Evolutionary conservation across 805 yeast species (phyloP), one percentile per base, ranked within the genome.

Genomic region (Zygosaccharomyces pseudorouxii): DNA sequence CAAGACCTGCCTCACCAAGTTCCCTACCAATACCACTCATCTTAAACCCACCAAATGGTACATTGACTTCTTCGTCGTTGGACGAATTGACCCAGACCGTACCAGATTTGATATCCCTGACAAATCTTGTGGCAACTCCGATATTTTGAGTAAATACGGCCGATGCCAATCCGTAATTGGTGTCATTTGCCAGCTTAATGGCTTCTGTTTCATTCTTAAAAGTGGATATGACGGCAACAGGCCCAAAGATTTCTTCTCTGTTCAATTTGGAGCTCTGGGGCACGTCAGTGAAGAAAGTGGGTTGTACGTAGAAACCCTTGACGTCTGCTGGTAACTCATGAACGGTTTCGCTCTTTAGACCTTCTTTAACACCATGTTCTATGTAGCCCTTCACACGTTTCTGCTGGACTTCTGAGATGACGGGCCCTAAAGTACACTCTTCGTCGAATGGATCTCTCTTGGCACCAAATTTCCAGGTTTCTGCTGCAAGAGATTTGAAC

Each of bases 41-140:
- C 70, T 86, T 85, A 68, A 79, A 84, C 36, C 95, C 95, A 42
- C 95, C 95, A 64, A 87, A 86, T 27, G 95, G 95, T 48, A 82
- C 79, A 49, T 75, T 73, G 49, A 73, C 64, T 59, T 80, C 82
- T 57, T 79, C 78, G 55, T 79, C 84, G 60, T 84, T 83, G 45
- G 83, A 81, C 10, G 82, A 74, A 68, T 84, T 84, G 58, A 84
- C 70, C 80, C 86, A 84, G 36, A 83, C 80, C 46, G 79, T 79
- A 20, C 90, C 90, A 1, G 87, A 81, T 55, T 79, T 75, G 50
- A 84, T 67, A 46, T 77, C 78, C 25, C 74, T 65, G n/a, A 88
- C 83, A 58, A 82, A 73, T 44, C 70, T 63, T 64, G 83, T 84
- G 8, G 89, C 92, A 44, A 75, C 72, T 41, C 76, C 72, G 45